Conservation (phyloP, 2,329 filamentous ascomycete genomes). For the Stagonosporopsis chrysanthemi region DNA sequence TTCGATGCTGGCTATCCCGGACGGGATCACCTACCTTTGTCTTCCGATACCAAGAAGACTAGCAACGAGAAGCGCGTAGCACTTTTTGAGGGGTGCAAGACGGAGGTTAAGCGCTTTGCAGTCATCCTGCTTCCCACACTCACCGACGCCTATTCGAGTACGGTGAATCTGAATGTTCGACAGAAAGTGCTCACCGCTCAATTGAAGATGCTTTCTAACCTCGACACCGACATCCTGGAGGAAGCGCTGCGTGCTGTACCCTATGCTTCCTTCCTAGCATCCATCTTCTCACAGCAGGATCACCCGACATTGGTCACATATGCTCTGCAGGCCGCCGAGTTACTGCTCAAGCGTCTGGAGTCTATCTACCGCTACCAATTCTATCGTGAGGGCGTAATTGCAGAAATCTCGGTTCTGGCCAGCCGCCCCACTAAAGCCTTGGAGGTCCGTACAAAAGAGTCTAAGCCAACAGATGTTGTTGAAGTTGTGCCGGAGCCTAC, state of each 20-base stretch:
- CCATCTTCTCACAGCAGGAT: conserved; percentile 94
- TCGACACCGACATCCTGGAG: conserved; percentile 83
- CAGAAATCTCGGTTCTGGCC: conserved; percentile 85
- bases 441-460: conserved; percentile 39
- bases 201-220: conserved; percentile 94
- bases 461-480: conserved; percentile 35
- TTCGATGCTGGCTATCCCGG: conserved; percentile 59
- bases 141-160: conserved; percentile 96
- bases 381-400: conserved; percentile 93
- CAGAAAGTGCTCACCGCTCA: conserved; percentile 97
- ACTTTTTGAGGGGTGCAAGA: conserved; percentile 80
- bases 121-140: conserved; percentile 92
- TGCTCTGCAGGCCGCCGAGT: conserved; percentile 86
- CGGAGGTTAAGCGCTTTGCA: conserved; percentile 88
- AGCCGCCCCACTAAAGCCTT: conserved; percentile 52
- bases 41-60: conserved; percentile 59
- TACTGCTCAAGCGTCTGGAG: conserved; percentile 83
- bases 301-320: conserved; percentile 86
- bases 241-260: conserved; percentile 88
- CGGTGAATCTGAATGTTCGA: conserved; percentile 91
- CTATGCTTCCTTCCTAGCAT: conserved; percentile 93
- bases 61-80: conserved; percentile 83
- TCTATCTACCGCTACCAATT: conserved; percentile 94
- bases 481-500: conserved; percentile 35
- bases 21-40: conserved; percentile 54